Percentiles rank a stretch among this genome's conserved stretches.
Evolutionary conservation across 2,329 filamentous ascomycete genomes (phyloP).

Genomic region (Madurella fahalii): DNA sequence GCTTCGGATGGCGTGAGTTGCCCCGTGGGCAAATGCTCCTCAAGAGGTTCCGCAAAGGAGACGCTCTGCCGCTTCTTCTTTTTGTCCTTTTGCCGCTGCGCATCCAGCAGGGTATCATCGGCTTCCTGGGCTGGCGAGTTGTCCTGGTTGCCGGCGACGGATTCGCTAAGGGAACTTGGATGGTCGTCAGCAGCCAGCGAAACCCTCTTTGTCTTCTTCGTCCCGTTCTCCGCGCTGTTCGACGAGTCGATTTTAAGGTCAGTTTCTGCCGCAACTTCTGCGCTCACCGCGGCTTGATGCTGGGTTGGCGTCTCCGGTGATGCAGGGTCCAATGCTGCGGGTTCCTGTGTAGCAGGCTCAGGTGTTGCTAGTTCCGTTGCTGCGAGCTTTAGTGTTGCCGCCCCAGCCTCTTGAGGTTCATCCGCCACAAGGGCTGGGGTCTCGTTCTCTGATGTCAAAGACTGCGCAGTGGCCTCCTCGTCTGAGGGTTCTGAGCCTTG

Average conservation of each 20-base stretch:
- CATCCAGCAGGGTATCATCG: constrained; percentile 1
- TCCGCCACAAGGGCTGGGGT: background rate
- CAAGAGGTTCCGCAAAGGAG: constrained; percentile 20
- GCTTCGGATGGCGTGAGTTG: constrained; percentile 6
- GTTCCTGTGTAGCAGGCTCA: no score
- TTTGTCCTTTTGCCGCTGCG: constrained; percentile 34
- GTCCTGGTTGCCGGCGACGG: background rate
- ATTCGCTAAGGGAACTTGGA: background rate
- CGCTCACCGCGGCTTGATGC: background rate
- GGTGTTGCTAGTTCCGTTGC: background rate
- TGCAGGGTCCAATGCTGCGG: background rate
- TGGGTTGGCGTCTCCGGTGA: background rate
- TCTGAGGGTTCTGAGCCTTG: background rate
- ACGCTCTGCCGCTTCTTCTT: constrained; percentile 29
- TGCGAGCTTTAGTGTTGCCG: background rate
- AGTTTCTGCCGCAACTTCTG: background rate
- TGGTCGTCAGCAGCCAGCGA: constrained; percentile 1
- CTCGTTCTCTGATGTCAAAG: background rate
- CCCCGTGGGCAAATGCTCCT: constrained; percentile 16
- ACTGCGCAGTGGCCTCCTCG: background rate
- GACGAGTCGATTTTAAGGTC: background rate
- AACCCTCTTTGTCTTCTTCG: background rate
- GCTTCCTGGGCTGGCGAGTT: constrained; percentile 4
- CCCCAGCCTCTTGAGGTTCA: background rate
- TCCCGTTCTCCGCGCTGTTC: background rate